Percentiles rank a stretch among this genome's conserved stretches.
Conservation (phyloP, 2,329 filamentous ascomycete species). For the Penicillium sp. region DNA sequence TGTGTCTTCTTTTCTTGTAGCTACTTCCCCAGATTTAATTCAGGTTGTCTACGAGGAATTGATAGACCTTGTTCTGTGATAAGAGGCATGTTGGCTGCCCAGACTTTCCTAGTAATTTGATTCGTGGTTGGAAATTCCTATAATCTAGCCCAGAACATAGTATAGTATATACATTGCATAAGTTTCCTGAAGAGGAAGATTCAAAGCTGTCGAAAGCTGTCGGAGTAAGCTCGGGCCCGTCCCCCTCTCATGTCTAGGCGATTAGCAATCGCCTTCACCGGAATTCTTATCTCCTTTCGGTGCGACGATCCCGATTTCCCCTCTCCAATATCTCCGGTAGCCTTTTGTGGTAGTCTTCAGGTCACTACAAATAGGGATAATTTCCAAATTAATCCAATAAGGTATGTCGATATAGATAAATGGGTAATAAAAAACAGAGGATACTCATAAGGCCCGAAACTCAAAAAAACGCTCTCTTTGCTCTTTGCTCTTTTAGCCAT, state of each 20-base stretch:
- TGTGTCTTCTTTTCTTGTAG: background rate
- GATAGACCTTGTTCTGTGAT: background rate
- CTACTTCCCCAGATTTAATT: background rate
- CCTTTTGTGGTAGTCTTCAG: too few relatives aligned
- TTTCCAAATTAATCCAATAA: background rate
- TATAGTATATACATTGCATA: too few relatives aligned
- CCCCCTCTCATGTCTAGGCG: too few relatives aligned
- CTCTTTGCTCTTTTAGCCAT: conserved; percentile 9
- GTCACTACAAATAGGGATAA: too few relatives aligned
- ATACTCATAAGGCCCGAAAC: conserved; percentile 3
- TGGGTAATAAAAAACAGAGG: background rate
- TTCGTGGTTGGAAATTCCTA: background rate
- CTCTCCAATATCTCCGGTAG: too few relatives aligned
- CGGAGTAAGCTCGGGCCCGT: too few relatives aligned
- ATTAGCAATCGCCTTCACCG: too few relatives aligned
- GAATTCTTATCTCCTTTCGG: too few relatives aligned
- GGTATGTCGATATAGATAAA: background rate
- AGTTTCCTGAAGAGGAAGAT: too few relatives aligned
- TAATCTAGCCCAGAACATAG: background rate
- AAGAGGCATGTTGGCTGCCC: too few relatives aligned
- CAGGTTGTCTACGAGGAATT: background rate
- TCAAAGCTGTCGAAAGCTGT: too few relatives aligned
- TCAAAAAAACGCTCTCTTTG: conserved; percentile 2
- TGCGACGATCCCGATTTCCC: too few relatives aligned
- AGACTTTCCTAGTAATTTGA: background rate